Conservation (phyloP, 176 grass and related monocot species). For the Urochloa ruziziensis region DNA sequence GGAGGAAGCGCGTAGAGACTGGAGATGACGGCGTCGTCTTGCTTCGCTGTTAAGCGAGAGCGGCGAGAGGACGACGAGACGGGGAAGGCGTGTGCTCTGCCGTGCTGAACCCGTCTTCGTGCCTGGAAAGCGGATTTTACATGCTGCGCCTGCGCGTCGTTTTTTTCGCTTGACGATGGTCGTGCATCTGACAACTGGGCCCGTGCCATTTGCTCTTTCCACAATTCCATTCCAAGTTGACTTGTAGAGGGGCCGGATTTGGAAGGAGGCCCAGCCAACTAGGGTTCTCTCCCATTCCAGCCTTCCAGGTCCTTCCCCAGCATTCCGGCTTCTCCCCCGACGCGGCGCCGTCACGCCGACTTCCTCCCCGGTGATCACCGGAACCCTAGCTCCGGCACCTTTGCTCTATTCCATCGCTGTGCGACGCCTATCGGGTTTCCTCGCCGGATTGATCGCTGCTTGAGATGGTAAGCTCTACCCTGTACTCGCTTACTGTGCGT, state of each 20-base stretch:
- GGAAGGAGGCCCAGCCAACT: constrained; percentile 27
- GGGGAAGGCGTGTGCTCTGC: not conserved
- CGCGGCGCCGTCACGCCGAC: not conserved
- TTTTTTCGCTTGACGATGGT: no score
- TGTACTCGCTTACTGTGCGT: not conserved
- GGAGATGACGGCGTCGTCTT: constrained; percentile 12
- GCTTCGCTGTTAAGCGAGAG: constrained; percentile 25
- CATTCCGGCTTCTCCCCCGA: not conserved
- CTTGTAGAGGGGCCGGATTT: not conserved
- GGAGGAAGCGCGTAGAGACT: constrained; percentile 26
- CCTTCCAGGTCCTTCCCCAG: constrained; percentile 5
- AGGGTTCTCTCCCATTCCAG: constrained; percentile 20
- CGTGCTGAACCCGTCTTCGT: not conserved
- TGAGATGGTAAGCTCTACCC: constrained; percentile 30
- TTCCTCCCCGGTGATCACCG: not conserved
- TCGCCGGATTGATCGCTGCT: not conserved
- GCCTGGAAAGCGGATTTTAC: not conserved
- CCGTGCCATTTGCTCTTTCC: not conserved
- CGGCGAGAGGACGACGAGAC: not conserved
- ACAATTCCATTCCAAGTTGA: no score
- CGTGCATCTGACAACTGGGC: not conserved
- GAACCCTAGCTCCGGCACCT: not conserved
- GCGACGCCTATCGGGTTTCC: not conserved
- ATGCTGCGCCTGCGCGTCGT: not conserved
- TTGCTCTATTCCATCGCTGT: not conserved